Evolutionary conservation across 441 rosid species (phyloP), one percentile per base, ranked within the genome.

Genomic region (Populus hybrid): DNA sequence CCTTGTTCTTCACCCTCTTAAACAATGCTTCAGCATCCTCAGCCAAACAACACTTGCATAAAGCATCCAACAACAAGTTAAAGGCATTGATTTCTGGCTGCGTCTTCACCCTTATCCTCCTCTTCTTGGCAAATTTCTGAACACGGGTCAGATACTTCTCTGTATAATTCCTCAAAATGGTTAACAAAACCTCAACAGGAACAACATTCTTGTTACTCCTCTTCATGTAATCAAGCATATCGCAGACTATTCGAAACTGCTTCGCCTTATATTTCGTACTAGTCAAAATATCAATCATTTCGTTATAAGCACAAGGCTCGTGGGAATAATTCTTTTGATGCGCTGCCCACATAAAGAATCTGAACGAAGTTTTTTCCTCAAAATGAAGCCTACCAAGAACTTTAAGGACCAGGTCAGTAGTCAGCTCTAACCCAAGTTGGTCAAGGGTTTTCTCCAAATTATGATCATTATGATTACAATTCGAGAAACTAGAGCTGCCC

Each of bases 11-110:
- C 90, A 91, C 77, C 73, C 88, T 87, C 72, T 73, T 84, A 79
- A 91, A 79, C 89, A 94, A 16, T 36, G 75, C 80, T 73, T 89
- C 92, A 16, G 92, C 97, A 46, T 94, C 92, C 79, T 89, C 87
- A 2, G 92, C 91, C 79, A 92, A 78, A 82, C 94, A 81, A 80
- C 97, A 92, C 86, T 94, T 94, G 78, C 98, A 95, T 80, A 94
- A 75, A 80, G 97, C 89, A 85, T 95, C 98, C 70, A 94, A 81
- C 61, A 93, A 83, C 87, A 95, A 82, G 79, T 94, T 95, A n/a
- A 95, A 86, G 6, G 97, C 94, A 38, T 95, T 94, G 61, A 94
- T 87, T 86, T 95, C 99, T 0, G 94, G 95, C 83, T 91, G 98
- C 0, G 93, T 95, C 88, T 92, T 94, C 79, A 92, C 93, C 86